These are phyloP conservation scores for Murraya paniculata DNA, from an alignment of 345 rosid genomes.

Conservation along the genomic window DNA sequence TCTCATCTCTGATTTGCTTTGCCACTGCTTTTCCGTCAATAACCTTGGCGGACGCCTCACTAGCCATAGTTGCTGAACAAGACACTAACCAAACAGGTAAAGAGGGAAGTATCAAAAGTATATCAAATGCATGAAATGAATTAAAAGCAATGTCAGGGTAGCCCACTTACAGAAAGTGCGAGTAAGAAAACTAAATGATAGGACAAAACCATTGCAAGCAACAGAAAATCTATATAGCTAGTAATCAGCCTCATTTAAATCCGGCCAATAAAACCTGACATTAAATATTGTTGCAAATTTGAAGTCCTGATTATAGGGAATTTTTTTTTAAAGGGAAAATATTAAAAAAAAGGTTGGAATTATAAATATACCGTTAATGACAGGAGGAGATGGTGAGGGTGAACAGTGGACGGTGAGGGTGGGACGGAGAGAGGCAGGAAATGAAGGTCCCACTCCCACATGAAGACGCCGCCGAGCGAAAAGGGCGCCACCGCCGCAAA, in stretches of 20 bases:
- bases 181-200: neutral
- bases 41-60: constrained; percentile 47
- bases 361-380: constrained; percentile 21
- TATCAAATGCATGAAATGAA: neutral
- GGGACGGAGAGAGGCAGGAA: constrained; percentile 9
- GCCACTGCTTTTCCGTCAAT: constrained; percentile 82
- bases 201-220: neutral
- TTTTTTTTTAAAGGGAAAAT: no score
- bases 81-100: neutral
- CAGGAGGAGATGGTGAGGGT: constrained; percentile 25
- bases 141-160: neutral
- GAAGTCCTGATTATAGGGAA: no score
- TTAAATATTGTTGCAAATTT: no score
- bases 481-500: neutral
- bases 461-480: constrained; percentile 31
- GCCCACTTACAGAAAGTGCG: neutral
- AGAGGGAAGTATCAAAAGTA: neutral
- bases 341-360: neutral
- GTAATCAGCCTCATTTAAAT: neutral
- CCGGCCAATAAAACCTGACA: no score
- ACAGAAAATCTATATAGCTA: neutral
- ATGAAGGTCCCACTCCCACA: constrained; percentile 14
- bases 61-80: constrained; percentile 30
- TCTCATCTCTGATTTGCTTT: constrained; percentile 65
- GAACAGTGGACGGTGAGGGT: constrained; percentile 25